phyloP scores from a whole-genome alignment of 192 early-diverging fungal species.

The Linnemannia elongata region DNA sequence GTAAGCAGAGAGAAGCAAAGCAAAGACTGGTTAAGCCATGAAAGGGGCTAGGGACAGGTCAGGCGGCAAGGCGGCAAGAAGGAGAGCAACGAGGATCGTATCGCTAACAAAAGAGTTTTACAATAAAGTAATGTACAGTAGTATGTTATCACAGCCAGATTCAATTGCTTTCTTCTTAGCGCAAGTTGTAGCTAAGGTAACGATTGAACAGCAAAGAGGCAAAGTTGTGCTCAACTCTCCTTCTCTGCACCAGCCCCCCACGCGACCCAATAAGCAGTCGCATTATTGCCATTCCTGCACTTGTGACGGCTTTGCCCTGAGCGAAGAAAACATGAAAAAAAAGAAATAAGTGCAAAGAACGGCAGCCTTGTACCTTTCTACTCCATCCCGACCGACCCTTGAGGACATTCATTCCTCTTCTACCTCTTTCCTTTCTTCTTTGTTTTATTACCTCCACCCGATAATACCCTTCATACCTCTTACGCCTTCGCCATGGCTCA shows the following conservation, averaged over 20 bases:
- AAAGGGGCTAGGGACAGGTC: too few relatives aligned
- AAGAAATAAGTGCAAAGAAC: not conserved
- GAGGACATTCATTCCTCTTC: not conserved
- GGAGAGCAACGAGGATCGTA: too few relatives aligned
- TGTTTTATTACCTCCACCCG: not conserved
- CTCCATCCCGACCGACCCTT: not conserved
- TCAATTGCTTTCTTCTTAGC: too few relatives aligned
- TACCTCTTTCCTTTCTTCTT: too few relatives aligned
- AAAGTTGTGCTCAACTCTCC: not conserved
- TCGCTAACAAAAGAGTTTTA: too few relatives aligned
- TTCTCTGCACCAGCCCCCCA: not conserved
- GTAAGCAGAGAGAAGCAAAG: too few relatives aligned
- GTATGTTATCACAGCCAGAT: too few relatives aligned
- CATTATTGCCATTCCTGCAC: not conserved
- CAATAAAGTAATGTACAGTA: too few relatives aligned
- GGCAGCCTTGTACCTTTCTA: not conserved
- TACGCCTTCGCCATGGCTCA: slow-evolving; percentile 24
- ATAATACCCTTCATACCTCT: not conserved
- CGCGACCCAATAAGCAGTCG: slow-evolving; percentile 2
- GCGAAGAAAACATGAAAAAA: not conserved
- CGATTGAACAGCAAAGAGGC: not conserved
- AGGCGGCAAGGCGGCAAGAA: too few relatives aligned
- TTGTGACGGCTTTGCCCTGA: slow-evolving; percentile 5
- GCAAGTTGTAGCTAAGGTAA: too few relatives aligned
- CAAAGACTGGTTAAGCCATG: too few relatives aligned